Percentiles rank a stretch among this genome's conserved stretches.
phyloP scores from a whole-genome alignment of 2,329 filamentous ascomycete genomes.

The Cadophora malorum region DNA sequence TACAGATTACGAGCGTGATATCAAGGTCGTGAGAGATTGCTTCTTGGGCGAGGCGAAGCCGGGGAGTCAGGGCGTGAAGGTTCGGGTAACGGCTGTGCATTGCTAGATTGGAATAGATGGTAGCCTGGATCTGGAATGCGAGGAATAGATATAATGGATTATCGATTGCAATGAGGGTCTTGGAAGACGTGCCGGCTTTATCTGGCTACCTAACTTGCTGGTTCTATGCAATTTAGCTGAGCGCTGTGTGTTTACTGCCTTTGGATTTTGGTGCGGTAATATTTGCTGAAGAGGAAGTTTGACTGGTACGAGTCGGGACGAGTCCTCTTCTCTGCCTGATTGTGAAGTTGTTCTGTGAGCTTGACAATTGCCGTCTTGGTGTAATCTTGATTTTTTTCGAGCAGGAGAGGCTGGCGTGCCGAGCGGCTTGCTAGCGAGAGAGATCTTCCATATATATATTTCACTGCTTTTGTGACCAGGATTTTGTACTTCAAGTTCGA shows the following conservation, averaged over 20 bases:
- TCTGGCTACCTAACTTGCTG: neutral
- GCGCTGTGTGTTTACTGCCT: too few species aligned
- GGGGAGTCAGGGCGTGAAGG: conserved; percentile 20
- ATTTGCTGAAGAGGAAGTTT: neutral
- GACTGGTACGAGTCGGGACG: too few species aligned
- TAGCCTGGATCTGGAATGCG: neutral
- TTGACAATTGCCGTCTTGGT: too few species aligned
- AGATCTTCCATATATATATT: too few species aligned
- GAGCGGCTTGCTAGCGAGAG: too few species aligned
- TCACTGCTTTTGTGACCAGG: neutral
- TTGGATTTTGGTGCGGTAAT: neutral
- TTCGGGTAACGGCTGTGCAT: conserved; percentile 19
- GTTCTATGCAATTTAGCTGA: too few species aligned
- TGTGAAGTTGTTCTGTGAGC: too few species aligned
- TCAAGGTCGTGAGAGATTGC: conserved; percentile 26
- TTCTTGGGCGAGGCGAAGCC: conserved; percentile 22
- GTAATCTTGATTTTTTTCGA: too few species aligned
- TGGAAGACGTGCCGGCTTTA: neutral
- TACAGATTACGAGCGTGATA: conserved; percentile 24
- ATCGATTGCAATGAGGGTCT: too few species aligned
- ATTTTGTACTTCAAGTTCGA: neutral
- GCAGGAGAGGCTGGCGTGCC: too few species aligned
- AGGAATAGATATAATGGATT: neutral
- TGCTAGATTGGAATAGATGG: neutral
- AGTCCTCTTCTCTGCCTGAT: too few species aligned